These are phyloP conservation scores for Colletotrichum tamarilloi DNA, from an alignment of 2,329 filamentous ascomycete species.

Conservation along the genomic window DNA sequence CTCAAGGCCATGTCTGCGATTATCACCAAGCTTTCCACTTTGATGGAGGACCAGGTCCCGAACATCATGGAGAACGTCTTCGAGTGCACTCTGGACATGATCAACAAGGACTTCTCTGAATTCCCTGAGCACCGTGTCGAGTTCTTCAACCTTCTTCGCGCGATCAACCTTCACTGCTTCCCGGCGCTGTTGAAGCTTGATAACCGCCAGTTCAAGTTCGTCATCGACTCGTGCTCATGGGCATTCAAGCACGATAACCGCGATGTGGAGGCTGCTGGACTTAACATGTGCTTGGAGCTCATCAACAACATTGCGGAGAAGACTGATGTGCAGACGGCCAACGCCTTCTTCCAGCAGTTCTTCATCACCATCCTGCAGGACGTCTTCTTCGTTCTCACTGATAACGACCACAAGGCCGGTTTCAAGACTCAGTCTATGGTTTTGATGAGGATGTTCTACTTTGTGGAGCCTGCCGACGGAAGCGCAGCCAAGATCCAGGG, in stretches of 20 bases:
- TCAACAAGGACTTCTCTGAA: constrained; percentile 99
- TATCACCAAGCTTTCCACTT: constrained; percentile 91
- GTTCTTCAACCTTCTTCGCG: constrained; percentile 96
- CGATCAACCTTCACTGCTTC: constrained; percentile 98
- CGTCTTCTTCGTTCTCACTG: constrained; percentile 97
- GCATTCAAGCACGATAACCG: constrained; percentile 99
- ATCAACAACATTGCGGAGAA: constrained; percentile 95
- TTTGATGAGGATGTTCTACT: constrained; percentile 94
- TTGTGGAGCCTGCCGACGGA: constrained; percentile 80
- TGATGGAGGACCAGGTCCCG: constrained; percentile 99
- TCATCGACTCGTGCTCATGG: constrained; percentile 99
- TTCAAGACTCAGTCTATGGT: constrained; percentile 98
- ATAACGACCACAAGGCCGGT: constrained; percentile 97
- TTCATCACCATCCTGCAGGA: constrained; percentile 96
- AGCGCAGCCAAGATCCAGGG: constrained; percentile 86
- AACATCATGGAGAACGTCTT: constrained; percentile 99
- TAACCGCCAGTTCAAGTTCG: constrained; percentile 97
- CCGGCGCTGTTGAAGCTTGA: constrained; percentile 92
- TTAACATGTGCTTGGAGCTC: constrained; percentile 98
- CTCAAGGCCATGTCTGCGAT: constrained; percentile 98
- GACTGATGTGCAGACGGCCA: constrained; percentile 85
- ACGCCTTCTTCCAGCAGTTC: constrained; percentile 98
- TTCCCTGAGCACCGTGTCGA: constrained; percentile 99
- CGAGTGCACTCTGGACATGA: constrained; percentile 98
- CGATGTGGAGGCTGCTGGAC: constrained; percentile 93